Evolutionary conservation across 805 yeast genomes (phyloP), one percentile per base, ranked within the genome.

Genomic region (Kluyveromyces lactis): DNA sequence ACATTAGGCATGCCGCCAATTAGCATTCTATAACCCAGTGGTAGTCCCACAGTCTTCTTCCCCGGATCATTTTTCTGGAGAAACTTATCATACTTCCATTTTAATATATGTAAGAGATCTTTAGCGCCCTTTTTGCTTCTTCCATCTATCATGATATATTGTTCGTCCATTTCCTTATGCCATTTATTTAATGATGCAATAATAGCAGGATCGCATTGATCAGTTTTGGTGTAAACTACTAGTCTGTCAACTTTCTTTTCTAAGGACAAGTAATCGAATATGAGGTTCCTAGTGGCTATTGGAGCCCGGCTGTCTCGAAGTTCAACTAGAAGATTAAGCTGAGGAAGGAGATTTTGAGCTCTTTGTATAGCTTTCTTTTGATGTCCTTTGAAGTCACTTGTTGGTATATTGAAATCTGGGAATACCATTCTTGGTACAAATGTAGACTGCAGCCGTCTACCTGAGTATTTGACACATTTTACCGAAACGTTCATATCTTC

Each of bases 1-100:
- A 87, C 95, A 56, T 92, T 92, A 1, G 98, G 98, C 92, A 92
- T 84, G 0, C 98, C 98, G 5, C 81, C 79, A 33, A 90, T 75
- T 67, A 89, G 67, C 42, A 84, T 60, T 17, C 87, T 62, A 35
- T 83, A 64, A 0, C 97, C 97, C 43, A 87, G 60, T 0, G 97
- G 96, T 0, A 95, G 94, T 1, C 79, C 75, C 0, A 90, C 86
- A 15, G 57, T 59, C 70, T 40, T 28, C 30, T 40, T 39, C 18
- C 42, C 43, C 17, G 44, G 40, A 18, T 43, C 37, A 12, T 23
- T 36, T 21, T 36, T 26, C 21, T 26, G 33, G 11, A 40, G 30
- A 26, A 77, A 65, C 3, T 55, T 45, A 19, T 58, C 45, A 49
- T 73, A 71, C 38, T 64, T 62, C 38, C 70, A 67, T 27, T 66